Conservation (phyloP, 1,139 yeast species). For the Sugiyamaella grinbergsii region DNA sequence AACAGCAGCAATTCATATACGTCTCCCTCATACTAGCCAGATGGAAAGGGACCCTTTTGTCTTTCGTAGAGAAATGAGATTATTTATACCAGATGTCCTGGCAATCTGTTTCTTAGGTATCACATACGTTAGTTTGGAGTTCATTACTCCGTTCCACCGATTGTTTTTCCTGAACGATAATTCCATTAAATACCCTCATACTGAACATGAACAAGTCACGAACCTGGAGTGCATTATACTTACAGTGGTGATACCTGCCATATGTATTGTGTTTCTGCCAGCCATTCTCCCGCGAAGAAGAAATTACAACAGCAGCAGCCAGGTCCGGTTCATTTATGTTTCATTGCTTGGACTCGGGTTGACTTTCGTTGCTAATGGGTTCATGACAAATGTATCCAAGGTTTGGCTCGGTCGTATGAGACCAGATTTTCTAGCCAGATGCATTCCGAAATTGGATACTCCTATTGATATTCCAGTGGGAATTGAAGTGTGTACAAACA, state of each 20-base stretch:
- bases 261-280: slow-evolving; percentile 38
- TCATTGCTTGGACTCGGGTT: slow-evolving; percentile 50
- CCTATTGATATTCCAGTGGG: slow-evolving; percentile 50
- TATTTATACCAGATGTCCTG: slow-evolving; percentile 34
- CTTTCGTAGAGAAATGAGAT: slow-evolving; percentile 15
- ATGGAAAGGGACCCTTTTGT: slow-evolving; percentile 5
- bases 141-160: slow-evolving; percentile 37
- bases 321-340: slow-evolving; percentile 41
- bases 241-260: slow-evolving; percentile 39
- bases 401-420: slow-evolving; percentile 79
- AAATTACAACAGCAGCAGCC: slow-evolving; percentile 23
- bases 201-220: slow-evolving; percentile 53
- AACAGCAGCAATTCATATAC: no score
- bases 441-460: slow-evolving; percentile 53
- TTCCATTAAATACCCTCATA: slow-evolving; percentile 56
- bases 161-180: slow-evolving; percentile 40
- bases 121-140: slow-evolving; percentile 32
- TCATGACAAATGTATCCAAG: slow-evolving; percentile 60
- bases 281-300: slow-evolving; percentile 33
- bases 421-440: slow-evolving; percentile 76
- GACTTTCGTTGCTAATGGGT: slow-evolving; percentile 48
- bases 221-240: slow-evolving; percentile 39
- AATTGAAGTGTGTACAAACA: slow-evolving; percentile 54
- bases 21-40: not conserved
- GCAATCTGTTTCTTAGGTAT: slow-evolving; percentile 29